Conservation (phyloP, 495 filamentous ascomycete species). For the Rhypophila decipiens region DNA sequence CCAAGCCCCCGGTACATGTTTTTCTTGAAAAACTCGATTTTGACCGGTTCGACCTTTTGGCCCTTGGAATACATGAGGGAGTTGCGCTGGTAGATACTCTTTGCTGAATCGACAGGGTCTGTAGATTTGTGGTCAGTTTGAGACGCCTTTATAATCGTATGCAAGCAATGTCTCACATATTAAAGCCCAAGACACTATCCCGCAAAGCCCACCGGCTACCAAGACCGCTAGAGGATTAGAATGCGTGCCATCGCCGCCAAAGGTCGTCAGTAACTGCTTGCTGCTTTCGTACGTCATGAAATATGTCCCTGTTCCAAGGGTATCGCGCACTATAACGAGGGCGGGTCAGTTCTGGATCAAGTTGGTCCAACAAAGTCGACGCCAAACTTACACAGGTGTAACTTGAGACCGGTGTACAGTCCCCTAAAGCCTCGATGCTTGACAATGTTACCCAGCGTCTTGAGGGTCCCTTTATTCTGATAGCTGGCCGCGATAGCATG, state of each 20-base stretch:
- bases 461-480: constrained; percentile 72
- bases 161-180: constrained; percentile 46
- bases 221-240: constrained; percentile 68
- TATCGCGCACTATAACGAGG: constrained; percentile 60
- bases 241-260: constrained; percentile 57
- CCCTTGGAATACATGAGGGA: constrained; percentile 60
- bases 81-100: constrained; percentile 76
- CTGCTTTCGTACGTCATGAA: constrained; percentile 87
- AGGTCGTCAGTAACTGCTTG: constrained; percentile 76
- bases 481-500: constrained; percentile 61
- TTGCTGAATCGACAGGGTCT: constrained; percentile 77
- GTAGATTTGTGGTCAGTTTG: not conserved
- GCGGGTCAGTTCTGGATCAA: constrained; percentile 3
- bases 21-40: constrained; percentile 64
- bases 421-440: constrained; percentile 69
- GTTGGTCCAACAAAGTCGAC: not conserved
- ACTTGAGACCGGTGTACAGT: constrained; percentile 78
- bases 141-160: not conserved
- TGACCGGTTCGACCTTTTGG: constrained; percentile 52
- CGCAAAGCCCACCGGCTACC: constrained; percentile 69
- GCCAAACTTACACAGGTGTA: constrained; percentile 63
- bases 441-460: constrained; percentile 73
- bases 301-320: constrained; percentile 82
- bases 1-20: constrained; percentile 72
- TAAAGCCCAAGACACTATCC: constrained; percentile 73